Conservation (phyloP, 225 moss, liverwort and hornwort genomes). For the Climacium dendroides region DNA sequence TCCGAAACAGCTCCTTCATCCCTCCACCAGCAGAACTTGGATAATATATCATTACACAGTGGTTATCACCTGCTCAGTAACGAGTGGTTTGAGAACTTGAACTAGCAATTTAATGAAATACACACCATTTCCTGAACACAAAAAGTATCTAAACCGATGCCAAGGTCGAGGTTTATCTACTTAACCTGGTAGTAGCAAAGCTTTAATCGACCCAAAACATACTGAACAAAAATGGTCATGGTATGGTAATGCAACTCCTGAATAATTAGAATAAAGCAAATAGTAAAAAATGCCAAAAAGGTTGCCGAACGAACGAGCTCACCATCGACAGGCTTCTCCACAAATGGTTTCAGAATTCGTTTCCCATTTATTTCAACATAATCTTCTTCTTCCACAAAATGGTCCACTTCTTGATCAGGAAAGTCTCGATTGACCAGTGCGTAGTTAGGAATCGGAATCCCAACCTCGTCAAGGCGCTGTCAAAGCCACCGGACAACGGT, state of each 20-base stretch:
- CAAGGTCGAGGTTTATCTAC: neutral
- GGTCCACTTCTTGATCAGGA: conserved; percentile 74
- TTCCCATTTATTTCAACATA: conserved; percentile 88
- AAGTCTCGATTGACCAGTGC: conserved; percentile 84
- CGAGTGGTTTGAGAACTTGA: neutral
- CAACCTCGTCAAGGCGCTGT: conserved; percentile 81
- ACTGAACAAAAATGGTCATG: neutral
- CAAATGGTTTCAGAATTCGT: conserved; percentile 88
- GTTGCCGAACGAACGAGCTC: neutral
- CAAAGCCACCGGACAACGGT: conserved; percentile 6
- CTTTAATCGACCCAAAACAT: neutral
- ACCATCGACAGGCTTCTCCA: conserved; percentile 99
- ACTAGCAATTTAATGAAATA: neutral
- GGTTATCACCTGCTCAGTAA: conserved; percentile 69
- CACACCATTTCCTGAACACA: neutral
- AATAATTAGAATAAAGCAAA: neutral
- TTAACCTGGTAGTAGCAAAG: neutral
- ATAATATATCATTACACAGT: conserved; percentile 98
- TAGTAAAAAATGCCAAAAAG: neutral
- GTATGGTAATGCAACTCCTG: neutral
- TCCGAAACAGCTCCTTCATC: conserved; percentile 98
- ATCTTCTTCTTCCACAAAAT: conserved; percentile 94
- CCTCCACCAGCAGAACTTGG: conserved; percentile 99
- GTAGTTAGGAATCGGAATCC: conserved; percentile 77
- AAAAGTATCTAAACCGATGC: neutral